These are phyloP conservation scores for Penicillium samsonianum DNA, from an alignment of 495 filamentous ascomycete genomes.

Conservation along the genomic window DNA sequence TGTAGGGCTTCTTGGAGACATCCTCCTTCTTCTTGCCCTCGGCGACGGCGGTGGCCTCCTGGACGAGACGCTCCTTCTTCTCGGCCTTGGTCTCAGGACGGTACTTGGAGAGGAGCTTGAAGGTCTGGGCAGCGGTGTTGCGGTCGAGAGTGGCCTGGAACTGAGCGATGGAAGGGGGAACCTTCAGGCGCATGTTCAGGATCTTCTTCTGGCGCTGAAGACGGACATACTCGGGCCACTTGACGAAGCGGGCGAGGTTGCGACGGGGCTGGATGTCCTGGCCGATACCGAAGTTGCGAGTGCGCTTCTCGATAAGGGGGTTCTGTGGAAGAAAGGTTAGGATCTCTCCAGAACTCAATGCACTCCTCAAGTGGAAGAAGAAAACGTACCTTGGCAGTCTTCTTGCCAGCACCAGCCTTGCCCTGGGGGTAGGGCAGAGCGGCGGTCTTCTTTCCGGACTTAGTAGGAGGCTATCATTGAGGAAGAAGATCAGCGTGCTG, in stretches of 20 bases:
- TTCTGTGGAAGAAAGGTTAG: conserved; percentile 60
- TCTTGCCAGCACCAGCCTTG: conserved; percentile 88
- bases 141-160: conserved; percentile 97
- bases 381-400: conserved; percentile 84
- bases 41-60: conserved; percentile 94
- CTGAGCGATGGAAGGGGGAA: conserved; percentile 95
- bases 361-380: conserved; percentile 17
- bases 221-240: conserved; percentile 98
- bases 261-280: conserved; percentile 97
- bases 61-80: conserved; percentile 99
- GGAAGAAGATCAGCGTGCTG: conserved; percentile 92
- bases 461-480: conserved; percentile 98
- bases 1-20: conserved; percentile 98
- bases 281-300: conserved; percentile 98
- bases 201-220: conserved; percentile 99
- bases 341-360: conserved; percentile 14
- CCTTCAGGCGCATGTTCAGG: conserved; percentile 97
- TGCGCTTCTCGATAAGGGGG: conserved; percentile 97
- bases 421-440: conserved; percentile 93
- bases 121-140: conserved; percentile 93
- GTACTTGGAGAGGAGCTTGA: conserved; percentile 99
- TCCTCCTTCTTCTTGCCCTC: conserved; percentile 99
- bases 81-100: conserved; percentile 97
- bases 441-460: conserved; percentile 92
- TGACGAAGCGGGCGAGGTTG: conserved; percentile 98